These are phyloP conservation scores for Spathaspora hagerdaliae DNA, from an alignment of 805 yeast genomes.

Conservation along the genomic window DNA sequence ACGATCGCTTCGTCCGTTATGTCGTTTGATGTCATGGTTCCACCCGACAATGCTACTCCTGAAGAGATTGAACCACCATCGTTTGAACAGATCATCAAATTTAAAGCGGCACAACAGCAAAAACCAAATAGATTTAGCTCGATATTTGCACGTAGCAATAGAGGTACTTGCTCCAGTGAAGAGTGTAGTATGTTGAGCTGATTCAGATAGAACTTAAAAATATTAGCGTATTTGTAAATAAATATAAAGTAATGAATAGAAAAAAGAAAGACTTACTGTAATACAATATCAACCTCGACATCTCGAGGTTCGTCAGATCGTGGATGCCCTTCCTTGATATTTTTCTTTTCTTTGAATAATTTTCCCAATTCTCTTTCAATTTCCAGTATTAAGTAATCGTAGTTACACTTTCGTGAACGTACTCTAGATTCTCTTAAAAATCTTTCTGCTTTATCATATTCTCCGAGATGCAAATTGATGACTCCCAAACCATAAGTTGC, in stretches of 20 bases:
- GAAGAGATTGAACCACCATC: conserved; percentile 35
- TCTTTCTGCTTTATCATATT: conserved; percentile 54
- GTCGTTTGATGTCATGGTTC: conserved; percentile 14
- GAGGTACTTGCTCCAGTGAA: neutral
- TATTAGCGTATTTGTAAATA: no score
- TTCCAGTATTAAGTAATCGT: conserved; percentile 56
- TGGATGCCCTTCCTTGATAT: conserved; percentile 5
- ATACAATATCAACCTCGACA: conserved; percentile 24
- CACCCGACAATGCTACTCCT: conserved; percentile 17
- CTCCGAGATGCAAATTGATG: conserved; percentile 56
- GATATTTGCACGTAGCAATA: neutral
- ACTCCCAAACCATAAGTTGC: conserved; percentile 87
- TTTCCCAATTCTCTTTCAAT: conserved; percentile 65
- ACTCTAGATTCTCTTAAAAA: conserved; percentile 65
- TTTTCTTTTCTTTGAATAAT: conserved; percentile 35
- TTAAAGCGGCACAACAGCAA: conserved; percentile 17
- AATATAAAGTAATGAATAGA: neutral
- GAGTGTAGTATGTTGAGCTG: neutral
- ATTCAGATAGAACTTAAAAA: no score
- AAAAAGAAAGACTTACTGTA: conserved; percentile 1
- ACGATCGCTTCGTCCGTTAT: conserved; percentile 12
- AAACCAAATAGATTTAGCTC: conserved; percentile 5
- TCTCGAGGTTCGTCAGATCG: conserved; percentile 7
- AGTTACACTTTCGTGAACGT: conserved; percentile 64
- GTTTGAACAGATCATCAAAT: conserved; percentile 22